Evolutionary conservation across 1,284 basidiomycete species (phyloP), one percentile per base, ranked within the genome.

Genomic region (Puccinia horiana): DNA sequence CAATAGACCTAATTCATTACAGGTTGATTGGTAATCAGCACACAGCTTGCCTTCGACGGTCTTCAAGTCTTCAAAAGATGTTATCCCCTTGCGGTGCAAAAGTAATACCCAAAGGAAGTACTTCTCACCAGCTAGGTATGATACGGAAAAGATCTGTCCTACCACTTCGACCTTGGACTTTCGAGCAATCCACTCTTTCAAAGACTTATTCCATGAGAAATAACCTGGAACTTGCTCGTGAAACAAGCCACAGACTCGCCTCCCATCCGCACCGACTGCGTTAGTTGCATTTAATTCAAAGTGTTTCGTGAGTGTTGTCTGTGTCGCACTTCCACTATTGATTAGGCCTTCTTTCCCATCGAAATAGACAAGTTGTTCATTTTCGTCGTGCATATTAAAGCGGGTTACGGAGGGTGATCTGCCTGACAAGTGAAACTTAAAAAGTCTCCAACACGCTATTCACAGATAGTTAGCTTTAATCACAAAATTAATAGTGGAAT

Each of bases 281-380:
- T 61, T 42, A 6, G 14, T 23, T 2, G 9, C 8, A 32, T 61
- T 58, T 3, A 76, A 42, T 1, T 52, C 16, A 23, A 75, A 75
- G 35, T 52, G 40, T 32, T 40, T 49, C 18, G 73, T 75, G 0
- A 75, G 52, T 20, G 74, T 76, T 44, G 56, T 58, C 0, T 23
- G 44, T 4, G 11, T 26, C n/a, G 73, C 73, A 1, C 37, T 29
- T 14, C 73, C 73, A 2, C n/a, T 32, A 3, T 20, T 26, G 52
- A 58, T 56, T 40, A 56, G 73, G 9, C 52, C 29, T 20, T 8
- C 32, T 4, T 35, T 16, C 18, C 35, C 32, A 6, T 14, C 4
- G 35, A 75, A 75, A 23, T 54, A 75, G 20, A 75, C 40, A 16
- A 75, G 8, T 23, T 75, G 47, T 35, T 75, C 54, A 35, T 40